These are phyloP conservation scores for Physcomitrium patens DNA, from an alignment of 225 moss, liverwort and hornwort species.

Conservation along the genomic window DNA sequence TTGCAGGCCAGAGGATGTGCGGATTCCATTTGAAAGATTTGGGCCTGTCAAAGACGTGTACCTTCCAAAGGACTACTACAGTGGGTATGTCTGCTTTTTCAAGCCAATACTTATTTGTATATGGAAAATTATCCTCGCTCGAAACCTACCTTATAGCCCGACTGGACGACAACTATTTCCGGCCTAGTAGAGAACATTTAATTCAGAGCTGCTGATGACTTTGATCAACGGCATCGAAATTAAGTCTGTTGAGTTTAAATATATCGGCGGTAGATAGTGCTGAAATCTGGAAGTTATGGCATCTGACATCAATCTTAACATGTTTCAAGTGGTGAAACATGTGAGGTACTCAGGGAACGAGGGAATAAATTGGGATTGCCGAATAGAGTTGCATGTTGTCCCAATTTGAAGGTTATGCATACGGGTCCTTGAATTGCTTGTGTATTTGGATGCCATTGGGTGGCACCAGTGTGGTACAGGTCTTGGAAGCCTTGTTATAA, in stretches of 20 bases:
- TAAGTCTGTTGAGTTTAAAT: not conserved
- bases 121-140: constrained; percentile 2
- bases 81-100: constrained; percentile 60
- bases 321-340: constrained; percentile 21
- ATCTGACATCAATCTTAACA: not conserved
- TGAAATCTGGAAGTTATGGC: not conserved
- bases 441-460: constrained; percentile 59
- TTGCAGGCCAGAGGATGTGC: constrained; percentile 94
- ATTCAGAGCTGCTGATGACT: constrained; percentile 9
- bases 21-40: constrained; percentile 95
- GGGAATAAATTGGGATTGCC: constrained; percentile 24
- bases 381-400: constrained; percentile 25
- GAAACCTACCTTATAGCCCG: constrained; percentile 10
- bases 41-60: constrained; percentile 98
- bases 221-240: constrained; percentile 26
- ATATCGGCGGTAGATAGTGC: not conserved
- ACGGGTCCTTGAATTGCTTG: constrained; percentile 53
- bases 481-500: constrained; percentile 45
- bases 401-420: constrained; percentile 22
- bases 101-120: constrained; percentile 16
- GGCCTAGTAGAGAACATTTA: constrained; percentile 7
- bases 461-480: constrained; percentile 63
- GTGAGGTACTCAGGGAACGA: constrained; percentile 22
- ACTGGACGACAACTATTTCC: constrained; percentile 13
- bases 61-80: constrained; percentile 97